phyloP scores from a whole-genome alignment of 192 early-diverging fungal species.

The Polychytrium aggregatum region DNA sequence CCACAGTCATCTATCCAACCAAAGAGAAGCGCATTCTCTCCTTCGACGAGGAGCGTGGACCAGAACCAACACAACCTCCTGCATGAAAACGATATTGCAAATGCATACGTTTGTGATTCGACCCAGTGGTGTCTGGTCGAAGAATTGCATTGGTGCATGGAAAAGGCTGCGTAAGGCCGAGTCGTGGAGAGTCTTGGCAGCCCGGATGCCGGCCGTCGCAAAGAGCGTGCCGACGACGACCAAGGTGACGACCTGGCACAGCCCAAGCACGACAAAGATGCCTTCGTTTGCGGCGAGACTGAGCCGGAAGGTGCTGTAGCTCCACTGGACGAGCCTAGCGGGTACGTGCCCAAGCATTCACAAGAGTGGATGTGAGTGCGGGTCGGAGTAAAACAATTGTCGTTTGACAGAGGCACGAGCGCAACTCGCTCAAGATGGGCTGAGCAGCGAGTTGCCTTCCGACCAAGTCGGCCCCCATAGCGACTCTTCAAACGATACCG shows the following conservation, averaged over 20 bases:
- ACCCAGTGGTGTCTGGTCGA: slow-evolving; percentile 53
- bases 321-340: slow-evolving; percentile 22
- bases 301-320: slow-evolving; percentile 1
- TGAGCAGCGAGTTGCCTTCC: no score
- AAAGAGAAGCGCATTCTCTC: no score
- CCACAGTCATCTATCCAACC: no score
- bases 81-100: no score
- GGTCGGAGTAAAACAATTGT: no score
- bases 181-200: slow-evolving; percentile 49
- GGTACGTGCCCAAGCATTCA: slow-evolving; percentile 38
- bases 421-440: no score
- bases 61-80: no score
- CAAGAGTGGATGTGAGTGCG: slow-evolving; percentile 24
- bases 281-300: slow-evolving; percentile 7
- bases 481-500: no score
- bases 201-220: slow-evolving; percentile 30
- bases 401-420: no score
- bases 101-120: slow-evolving; percentile 50
- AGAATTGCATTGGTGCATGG: slow-evolving; percentile 61
- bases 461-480: no score
- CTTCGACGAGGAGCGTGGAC: no score
- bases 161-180: slow-evolving; percentile 46
- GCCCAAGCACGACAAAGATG: slow-evolving; percentile 7
- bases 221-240: slow-evolving; percentile 36
- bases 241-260: slow-evolving; percentile 6